These are phyloP conservation scores for Rhodotorula sp. DNA, from an alignment of 1,284 basidiomycete species.

Conservation along the genomic window DNA sequence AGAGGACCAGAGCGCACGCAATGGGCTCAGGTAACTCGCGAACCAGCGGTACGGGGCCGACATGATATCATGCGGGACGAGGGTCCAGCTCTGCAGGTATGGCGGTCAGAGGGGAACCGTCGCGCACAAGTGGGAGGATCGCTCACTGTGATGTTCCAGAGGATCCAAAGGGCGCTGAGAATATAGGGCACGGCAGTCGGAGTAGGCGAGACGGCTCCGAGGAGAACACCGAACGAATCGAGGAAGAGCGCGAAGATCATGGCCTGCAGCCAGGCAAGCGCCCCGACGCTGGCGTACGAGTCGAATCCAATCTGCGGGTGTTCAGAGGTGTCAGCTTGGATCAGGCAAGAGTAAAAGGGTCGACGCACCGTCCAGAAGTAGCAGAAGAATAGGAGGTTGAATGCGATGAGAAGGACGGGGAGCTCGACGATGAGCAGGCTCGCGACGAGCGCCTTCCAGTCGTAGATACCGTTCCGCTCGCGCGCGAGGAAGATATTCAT, in stretches of 20 bases:
- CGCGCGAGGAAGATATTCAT: conserved; percentile 23
- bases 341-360: neutral
- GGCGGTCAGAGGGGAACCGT: neutral
- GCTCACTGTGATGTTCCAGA: conserved; percentile 3
- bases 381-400: conserved; percentile 31
- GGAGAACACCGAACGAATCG: neutral
- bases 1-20: neutral
- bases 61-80: conserved; percentile 10
- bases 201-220: conserved; percentile 15
- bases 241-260: neutral
- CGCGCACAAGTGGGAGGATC: neutral
- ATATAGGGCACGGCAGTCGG: conserved; percentile 7
- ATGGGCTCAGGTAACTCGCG: neutral
- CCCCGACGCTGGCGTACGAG: conserved; percentile 2
- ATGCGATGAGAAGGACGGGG: conserved; percentile 22
- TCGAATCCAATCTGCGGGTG: conserved; percentile 6
- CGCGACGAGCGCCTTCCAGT: conserved; percentile 31
- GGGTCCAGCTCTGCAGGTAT: neutral
- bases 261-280: neutral
- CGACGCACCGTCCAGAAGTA: conserved; percentile 16
- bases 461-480: conserved; percentile 38
- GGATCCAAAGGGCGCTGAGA: conserved; percentile 10
- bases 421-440: conserved; percentile 23
- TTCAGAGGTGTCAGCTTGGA: neutral
- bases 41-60: neutral